Percentiles rank a stretch among this genome's conserved stretches.
Evolutionary conservation across 1,284 basidiomycete genomes (phyloP).

Genomic region (Limonomyces culmigenus): DNA sequence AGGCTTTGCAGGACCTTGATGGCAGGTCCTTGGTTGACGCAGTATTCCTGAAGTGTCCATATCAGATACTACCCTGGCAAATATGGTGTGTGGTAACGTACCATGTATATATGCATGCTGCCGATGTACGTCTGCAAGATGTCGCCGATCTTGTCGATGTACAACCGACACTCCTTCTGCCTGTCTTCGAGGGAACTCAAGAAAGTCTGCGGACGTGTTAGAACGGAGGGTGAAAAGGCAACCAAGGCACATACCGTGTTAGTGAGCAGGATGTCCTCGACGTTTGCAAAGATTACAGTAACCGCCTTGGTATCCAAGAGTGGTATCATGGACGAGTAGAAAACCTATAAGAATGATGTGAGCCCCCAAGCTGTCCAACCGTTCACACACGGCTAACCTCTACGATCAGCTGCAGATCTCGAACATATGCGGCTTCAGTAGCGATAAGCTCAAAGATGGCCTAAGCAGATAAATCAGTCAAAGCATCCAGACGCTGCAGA

Average conservation of each 20-base stretch:
- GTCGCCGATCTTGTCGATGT: conserved; percentile 80
- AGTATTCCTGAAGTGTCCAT: conserved; percentile 53
- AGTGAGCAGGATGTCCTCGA: conserved; percentile 78
- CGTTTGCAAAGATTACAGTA: conserved; percentile 80
- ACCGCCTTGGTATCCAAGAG: conserved; percentile 67
- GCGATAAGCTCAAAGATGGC: conserved; percentile 84
- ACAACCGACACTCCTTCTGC: conserved; percentile 80
- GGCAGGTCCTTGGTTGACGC: conserved; percentile 75
- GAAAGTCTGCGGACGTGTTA: conserved; percentile 35
- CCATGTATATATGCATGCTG: conserved; percentile 69
- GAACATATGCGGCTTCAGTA: conserved; percentile 78
- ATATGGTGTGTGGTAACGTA: conserved; percentile 13
- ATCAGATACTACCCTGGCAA: background rate
- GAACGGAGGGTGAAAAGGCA: conserved; percentile 4
- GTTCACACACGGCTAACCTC: conserved; percentile 32
- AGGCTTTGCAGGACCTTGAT: conserved; percentile 67
- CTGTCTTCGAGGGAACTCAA: conserved; percentile 78
- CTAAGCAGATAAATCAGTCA: conserved; percentile 15
- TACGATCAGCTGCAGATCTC: conserved; percentile 80
- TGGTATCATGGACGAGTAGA: conserved; percentile 66
- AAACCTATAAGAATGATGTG: conserved; percentile 27
- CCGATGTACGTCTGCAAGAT: conserved; percentile 61
- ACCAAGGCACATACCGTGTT: conserved; percentile 46
- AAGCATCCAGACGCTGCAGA: background rate
- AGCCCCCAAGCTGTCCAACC: conserved; percentile 9